phyloP scores from a whole-genome alignment of 2,329 filamentous ascomycete species.

The Sporothrix euskadiensis region DNA sequence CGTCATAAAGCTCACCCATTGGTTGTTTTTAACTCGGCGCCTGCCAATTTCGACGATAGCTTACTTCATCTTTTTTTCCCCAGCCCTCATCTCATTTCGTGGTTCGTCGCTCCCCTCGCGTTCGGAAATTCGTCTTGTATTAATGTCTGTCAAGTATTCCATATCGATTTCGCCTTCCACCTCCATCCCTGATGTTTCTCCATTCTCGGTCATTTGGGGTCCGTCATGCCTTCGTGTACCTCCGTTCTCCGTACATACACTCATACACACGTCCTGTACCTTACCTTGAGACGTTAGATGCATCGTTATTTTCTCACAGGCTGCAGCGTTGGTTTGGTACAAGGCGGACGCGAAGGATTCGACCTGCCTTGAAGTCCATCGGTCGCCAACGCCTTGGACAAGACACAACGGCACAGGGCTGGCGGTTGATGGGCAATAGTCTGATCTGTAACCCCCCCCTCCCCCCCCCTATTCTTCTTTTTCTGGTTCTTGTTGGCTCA shows the following conservation, averaged over 20 bases:
- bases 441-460: no score
- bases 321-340: neutral
- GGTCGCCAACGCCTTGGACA: neutral
- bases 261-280: neutral
- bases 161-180: neutral
- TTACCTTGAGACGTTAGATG: constrained; percentile 6
- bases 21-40: constrained; percentile 3
- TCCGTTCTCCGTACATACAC: neutral
- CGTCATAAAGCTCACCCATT: neutral
- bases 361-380: neutral
- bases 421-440: neutral
- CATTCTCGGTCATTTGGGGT: neutral
- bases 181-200: neutral
- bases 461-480: neutral
- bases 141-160: neutral
- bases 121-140: neutral
- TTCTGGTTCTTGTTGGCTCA: neutral
- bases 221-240: neutral
- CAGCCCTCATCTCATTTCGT: neutral
- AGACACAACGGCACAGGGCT: neutral
- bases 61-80: neutral
- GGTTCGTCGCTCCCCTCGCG: neutral
- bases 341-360: constrained; percentile 2
- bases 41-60: constrained; percentile 14
- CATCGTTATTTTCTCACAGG: neutral